Evolutionary conservation across 225 moss, liverwort and hornwort species (phyloP).

Genomic region (Physcomitrellopsis africana): DNA sequence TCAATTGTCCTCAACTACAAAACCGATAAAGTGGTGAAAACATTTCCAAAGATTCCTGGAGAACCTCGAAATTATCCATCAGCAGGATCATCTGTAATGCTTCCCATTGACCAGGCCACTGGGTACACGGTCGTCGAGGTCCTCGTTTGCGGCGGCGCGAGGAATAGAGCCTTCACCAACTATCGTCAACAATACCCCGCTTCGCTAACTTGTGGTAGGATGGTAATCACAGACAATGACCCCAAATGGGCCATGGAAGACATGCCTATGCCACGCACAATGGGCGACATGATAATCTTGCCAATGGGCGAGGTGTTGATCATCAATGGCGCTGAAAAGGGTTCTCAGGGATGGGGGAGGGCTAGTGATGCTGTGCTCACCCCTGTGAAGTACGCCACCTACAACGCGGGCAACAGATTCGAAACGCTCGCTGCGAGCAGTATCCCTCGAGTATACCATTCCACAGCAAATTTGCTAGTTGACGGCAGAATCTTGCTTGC

Average conservation of each 20-base stretch:
- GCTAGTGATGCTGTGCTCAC: constrained; percentile 59
- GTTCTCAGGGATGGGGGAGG: constrained; percentile 72
- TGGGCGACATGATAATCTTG: constrained; percentile 92
- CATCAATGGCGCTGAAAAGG: constrained; percentile 80
- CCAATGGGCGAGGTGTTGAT: constrained; percentile 75
- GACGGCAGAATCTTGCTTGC: constrained; percentile 57
- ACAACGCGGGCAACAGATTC: constrained; percentile 34
- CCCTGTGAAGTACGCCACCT: constrained; percentile 62
- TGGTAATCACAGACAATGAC: constrained; percentile 55
- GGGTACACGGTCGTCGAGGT: constrained; percentile 44
- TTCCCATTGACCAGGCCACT: constrained; percentile 41
- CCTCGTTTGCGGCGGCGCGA: constrained; percentile 70
- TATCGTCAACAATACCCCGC: constrained; percentile 46
- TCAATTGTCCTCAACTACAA: constrained; percentile 54
- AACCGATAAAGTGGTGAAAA: constrained; percentile 40
- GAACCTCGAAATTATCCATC: constrained; percentile 68
- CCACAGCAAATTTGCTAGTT: constrained; percentile 52
- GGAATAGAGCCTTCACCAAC: constrained; percentile 49
- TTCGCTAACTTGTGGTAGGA: constrained; percentile 71
- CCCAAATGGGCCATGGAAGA: constrained; percentile 75
- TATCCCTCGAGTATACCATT: constrained; percentile 56
- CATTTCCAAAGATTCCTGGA: constrained; percentile 52
- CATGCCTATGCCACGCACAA: constrained; percentile 72
- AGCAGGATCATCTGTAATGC: constrained; percentile 56
- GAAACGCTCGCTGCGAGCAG: constrained; percentile 21